Evolutionary conservation across 139 green algal species (phyloP).

Genomic region (Trebouxia sp.): DNA sequence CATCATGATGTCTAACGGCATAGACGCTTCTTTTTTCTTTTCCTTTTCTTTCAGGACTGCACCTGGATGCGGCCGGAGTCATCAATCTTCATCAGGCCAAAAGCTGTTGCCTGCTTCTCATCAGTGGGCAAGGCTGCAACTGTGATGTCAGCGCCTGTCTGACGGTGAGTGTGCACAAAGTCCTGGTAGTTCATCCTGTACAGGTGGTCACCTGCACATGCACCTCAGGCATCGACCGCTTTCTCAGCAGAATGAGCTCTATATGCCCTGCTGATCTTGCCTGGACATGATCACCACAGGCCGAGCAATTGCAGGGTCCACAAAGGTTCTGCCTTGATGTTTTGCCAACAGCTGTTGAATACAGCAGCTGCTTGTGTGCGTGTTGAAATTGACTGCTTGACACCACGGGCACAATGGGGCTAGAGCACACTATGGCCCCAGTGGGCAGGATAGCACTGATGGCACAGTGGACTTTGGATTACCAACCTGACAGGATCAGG

Average conservation of each 20-base stretch:
- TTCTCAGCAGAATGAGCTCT: too few species aligned
- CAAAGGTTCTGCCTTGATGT: too few species aligned
- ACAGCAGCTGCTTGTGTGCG: neutral
- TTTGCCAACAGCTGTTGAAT: too few species aligned
- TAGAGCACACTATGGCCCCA: too few species aligned
- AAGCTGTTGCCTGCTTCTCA: slow-evolving; percentile 87
- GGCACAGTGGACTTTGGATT: neutral
- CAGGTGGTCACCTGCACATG: slow-evolving; percentile 89
- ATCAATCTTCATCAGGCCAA: slow-evolving; percentile 99
- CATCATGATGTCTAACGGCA: too few species aligned
- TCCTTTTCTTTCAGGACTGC: too few species aligned
- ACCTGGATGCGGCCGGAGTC: slow-evolving; percentile 52
- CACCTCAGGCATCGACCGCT: neutral
- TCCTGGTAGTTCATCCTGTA: slow-evolving; percentile 99
- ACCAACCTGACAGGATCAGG: slow-evolving; percentile 94
- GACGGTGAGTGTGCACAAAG: slow-evolving; percentile 92
- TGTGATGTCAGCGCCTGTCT: slow-evolving; percentile 93
- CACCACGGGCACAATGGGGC: too few species aligned
- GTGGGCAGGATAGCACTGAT: too few species aligned
- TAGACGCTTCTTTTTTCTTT: too few species aligned
- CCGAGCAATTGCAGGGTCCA: too few species aligned
- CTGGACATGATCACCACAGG: too few species aligned
- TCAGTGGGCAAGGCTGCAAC: slow-evolving; percentile 94
- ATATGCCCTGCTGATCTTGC: too few species aligned
- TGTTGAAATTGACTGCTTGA: neutral